Conservation (phyloP, 768 basidiomycete species). For the Leccinum aurantiacum region DNA sequence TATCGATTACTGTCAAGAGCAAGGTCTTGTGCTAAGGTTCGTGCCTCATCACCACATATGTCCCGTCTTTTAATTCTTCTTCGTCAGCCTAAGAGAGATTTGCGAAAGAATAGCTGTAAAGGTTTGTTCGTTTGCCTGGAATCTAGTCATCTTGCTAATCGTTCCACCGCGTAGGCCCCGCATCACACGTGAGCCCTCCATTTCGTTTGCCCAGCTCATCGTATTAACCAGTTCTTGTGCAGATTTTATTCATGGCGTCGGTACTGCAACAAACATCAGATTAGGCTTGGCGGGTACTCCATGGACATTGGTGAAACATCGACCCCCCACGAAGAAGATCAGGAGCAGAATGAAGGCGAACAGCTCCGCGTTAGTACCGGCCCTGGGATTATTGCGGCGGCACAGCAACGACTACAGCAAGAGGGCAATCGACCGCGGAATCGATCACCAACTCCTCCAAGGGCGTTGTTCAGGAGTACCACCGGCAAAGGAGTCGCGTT, state of each 20-base stretch:
- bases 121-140: constrained; percentile 37
- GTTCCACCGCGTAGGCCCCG: constrained; percentile 54
- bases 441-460: constrained; percentile 79
- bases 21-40: constrained; percentile 78
- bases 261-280: constrained; percentile 92
- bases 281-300: constrained; percentile 79
- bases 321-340: constrained; percentile 43
- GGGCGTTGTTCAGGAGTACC: constrained; percentile 77
- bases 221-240: constrained; percentile 1
- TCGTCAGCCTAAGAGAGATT: constrained; percentile 63
- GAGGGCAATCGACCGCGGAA: constrained; percentile 44
- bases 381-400: constrained; percentile 47
- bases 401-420: constrained; percentile 41
- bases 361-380: constrained; percentile 36
- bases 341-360: constrained; percentile 44
- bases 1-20: constrained; percentile 88
- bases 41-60: constrained; percentile 7
- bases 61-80: constrained; percentile 28
- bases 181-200: constrained; percentile 71
- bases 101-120: constrained; percentile 86
- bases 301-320: constrained; percentile 64
- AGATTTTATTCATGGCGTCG: constrained; percentile 91
- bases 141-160: constrained; percentile 4
- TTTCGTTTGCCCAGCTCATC: background rate
- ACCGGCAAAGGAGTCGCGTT: constrained; percentile 91